Base-by-base conservation (phyloP, 2,329 filamentous ascomycete genomes). In the Aspergillus floridensis region DNA sequence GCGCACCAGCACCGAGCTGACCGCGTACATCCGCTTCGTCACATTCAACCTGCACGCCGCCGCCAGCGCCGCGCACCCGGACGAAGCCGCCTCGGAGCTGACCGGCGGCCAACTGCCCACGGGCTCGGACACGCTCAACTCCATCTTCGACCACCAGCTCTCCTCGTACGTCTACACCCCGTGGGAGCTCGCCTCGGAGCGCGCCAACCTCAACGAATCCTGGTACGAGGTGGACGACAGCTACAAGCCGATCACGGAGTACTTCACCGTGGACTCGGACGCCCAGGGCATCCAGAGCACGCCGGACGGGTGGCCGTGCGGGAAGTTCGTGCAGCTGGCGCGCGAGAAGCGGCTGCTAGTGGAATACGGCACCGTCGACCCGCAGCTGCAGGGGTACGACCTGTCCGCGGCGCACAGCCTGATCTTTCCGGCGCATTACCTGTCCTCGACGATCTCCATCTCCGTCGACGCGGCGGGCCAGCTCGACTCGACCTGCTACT, bases 231-330 rank as follows among this genome's bases (percentile, higher is more conserved):
- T 78, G 16, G 60, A 68, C 19, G 71, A 67, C 32, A 69, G 60
- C 51, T 78, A 80, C 53, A 74, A 76, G 41, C 84, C 85, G 1
- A 75, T 81, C 21, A 63, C 72, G 3, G 78, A 80, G 24, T 89
- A 87, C 65, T 86, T 84, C 59, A 74, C 74, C 5, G 75, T 77
- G 1, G 68, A 79, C 8, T 66, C 71, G 29, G 65, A 75, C 46
- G 51, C 65, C 11, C 65, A 72, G 3, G 75, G 77, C 19, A 63
- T 58, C n/a, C 73, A 74, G 38, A 78, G 77, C 21, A 88, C 86
- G 0, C 68, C 77, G 0, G 79, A 86, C 71, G 87, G 87, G 11
- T 89, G 87, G 87, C 87, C 87, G 0, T 82, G 81, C n/a, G 82
- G 85, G 64, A 78, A 80, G 21, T 86, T 81, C 64, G 72, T 88